Percentiles rank a stretch among this genome's conserved stretches.
phyloP scores from a whole-genome alignment of 495 filamentous ascomycete genomes.

The Pseudomonodictys pantanalensis region DNA sequence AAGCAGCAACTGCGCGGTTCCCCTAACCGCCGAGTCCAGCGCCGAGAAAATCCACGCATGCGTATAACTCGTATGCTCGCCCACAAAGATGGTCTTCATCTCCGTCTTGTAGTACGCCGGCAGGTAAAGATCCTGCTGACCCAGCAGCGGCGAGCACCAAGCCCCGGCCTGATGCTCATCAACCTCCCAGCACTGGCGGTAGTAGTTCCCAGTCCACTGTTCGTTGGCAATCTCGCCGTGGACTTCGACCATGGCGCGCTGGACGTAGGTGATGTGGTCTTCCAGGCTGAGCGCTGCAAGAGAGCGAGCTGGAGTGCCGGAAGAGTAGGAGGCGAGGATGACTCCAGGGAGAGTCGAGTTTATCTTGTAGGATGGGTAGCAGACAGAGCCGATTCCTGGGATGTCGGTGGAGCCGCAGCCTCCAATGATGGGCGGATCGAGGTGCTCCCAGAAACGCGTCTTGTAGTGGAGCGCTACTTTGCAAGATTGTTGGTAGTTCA shows the following conservation, averaged over 20 bases:
- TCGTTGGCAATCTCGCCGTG: slow-evolving; percentile 56
- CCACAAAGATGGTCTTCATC: slow-evolving; percentile 62
- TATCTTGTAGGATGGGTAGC: slow-evolving; percentile 64
- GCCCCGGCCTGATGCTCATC: slow-evolving; percentile 30
- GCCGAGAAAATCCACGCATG: slow-evolving; percentile 71
- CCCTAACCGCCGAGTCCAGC: slow-evolving; percentile 63
- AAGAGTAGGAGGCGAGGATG: slow-evolving; percentile 58
- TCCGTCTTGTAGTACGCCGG: slow-evolving; percentile 70
- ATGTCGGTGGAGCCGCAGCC: slow-evolving; percentile 60
- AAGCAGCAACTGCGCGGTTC: slow-evolving; percentile 61
- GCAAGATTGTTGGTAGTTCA: slow-evolving; percentile 59
- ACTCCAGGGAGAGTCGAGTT: slow-evolving; percentile 61
- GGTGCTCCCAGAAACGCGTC: slow-evolving; percentile 68
- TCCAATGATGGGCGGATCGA: slow-evolving; percentile 58
- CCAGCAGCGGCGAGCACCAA: slow-evolving; percentile 44
- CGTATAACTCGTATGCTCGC: slow-evolving; percentile 71
- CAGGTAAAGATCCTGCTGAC: slow-evolving; percentile 64
- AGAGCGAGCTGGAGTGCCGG: slow-evolving; percentile 46
- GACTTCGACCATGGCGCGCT: slow-evolving; percentile 59
- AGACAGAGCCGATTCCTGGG: slow-evolving; percentile 56
- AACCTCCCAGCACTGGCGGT: slow-evolving; percentile 29
- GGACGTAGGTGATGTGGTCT: slow-evolving; percentile 55
- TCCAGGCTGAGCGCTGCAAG: slow-evolving; percentile 47
- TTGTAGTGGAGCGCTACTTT: slow-evolving; percentile 64
- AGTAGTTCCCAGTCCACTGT: slow-evolving; percentile 42